Conservation (phyloP, 1,139 yeast species). For the Suhomyces maxii region DNA sequence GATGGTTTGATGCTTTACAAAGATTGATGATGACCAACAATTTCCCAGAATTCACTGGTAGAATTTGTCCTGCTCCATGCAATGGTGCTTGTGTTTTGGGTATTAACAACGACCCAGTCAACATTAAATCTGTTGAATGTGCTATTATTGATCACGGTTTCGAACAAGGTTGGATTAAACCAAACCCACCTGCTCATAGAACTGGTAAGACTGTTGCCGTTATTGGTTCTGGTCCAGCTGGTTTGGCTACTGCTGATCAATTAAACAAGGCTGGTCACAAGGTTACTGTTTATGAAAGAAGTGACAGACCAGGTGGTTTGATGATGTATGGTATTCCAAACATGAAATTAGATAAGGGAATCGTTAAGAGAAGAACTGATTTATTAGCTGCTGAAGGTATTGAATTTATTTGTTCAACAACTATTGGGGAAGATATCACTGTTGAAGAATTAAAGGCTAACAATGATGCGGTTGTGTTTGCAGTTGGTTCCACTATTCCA, state of each 20-base stretch:
- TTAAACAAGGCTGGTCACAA: constrained; percentile 92
- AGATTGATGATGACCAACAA: constrained; percentile 93
- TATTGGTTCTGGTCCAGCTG: constrained; percentile 97
- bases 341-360: constrained; percentile 93
- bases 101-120: constrained; percentile 92
- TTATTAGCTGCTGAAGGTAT: constrained; percentile 90
- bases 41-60: constrained; percentile 97
- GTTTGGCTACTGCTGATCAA: constrained; percentile 95
- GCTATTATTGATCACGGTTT: constrained; percentile 96
- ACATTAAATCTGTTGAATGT: constrained; percentile 93
- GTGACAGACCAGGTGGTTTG: constrained; percentile 95
- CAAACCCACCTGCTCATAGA: constrained; percentile 73
- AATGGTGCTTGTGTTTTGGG: constrained; percentile 98
- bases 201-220: constrained; percentile 86
- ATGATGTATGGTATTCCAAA: constrained; percentile 99
- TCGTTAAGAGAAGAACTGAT: constrained; percentile 92
- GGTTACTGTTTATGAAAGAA: constrained; percentile 89
- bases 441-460: constrained; percentile 63
- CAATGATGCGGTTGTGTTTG: constrained; percentile 83
- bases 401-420: constrained; percentile 70
- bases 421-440: constrained; percentile 79
- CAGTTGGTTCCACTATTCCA: constrained; percentile 97
- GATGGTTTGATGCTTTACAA: constrained; percentile 94
- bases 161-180: constrained; percentile 94
- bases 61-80: constrained; percentile 99